phyloP scores from a whole-genome alignment of 352 stramenopile species.

The Phytopythium helicoides region DNA sequence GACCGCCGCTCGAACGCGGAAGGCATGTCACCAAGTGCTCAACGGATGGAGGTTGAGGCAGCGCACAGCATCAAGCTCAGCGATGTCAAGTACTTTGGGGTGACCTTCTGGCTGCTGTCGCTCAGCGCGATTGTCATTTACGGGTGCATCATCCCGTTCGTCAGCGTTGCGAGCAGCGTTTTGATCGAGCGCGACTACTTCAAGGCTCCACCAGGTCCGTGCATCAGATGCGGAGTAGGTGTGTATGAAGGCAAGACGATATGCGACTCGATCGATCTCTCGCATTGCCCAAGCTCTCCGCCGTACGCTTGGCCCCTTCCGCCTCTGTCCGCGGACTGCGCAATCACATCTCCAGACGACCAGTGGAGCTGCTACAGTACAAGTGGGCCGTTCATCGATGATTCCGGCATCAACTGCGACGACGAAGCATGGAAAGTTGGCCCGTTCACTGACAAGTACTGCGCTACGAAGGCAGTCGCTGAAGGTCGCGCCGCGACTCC shows the following conservation, averaged over 20 bases:
- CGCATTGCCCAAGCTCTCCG: slow-evolving; percentile 55
- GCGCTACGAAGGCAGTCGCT: slow-evolving; percentile 54
- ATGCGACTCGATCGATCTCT: slow-evolving; percentile 45
- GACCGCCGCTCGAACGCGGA: slow-evolving; percentile 56
- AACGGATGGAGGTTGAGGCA: slow-evolving; percentile 14
- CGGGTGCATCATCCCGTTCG: slow-evolving; percentile 93
- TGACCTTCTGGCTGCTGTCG: slow-evolving; percentile 87
- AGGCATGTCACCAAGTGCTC: slow-evolving; percentile 15
- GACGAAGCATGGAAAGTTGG: slow-evolving; percentile 64
- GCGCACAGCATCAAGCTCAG: slow-evolving; percentile 63
- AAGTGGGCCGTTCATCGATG: slow-evolving; percentile 52
- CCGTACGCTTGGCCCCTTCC: slow-evolving; percentile 76
- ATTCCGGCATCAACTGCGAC: slow-evolving; percentile 76
- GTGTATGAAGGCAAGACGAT: slow-evolving; percentile 41
- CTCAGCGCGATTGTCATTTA: slow-evolving; percentile 92
- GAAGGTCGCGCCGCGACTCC: slow-evolving; percentile 69
- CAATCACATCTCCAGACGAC: slow-evolving; percentile 55
- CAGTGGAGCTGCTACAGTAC: slow-evolving; percentile 50
- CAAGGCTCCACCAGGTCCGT: slow-evolving; percentile 50
- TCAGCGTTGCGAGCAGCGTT: slow-evolving; percentile 91
- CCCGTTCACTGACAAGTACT: slow-evolving; percentile 56
- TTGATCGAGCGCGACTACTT: slow-evolving; percentile 92
- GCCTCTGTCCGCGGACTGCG: slow-evolving; percentile 63
- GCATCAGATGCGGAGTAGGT: slow-evolving; percentile 54
- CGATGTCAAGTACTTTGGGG: slow-evolving; percentile 73